phyloP scores from a whole-genome alignment of 805 yeast species.

The Hanseniaspora pseudoguilliermondii region DNA sequence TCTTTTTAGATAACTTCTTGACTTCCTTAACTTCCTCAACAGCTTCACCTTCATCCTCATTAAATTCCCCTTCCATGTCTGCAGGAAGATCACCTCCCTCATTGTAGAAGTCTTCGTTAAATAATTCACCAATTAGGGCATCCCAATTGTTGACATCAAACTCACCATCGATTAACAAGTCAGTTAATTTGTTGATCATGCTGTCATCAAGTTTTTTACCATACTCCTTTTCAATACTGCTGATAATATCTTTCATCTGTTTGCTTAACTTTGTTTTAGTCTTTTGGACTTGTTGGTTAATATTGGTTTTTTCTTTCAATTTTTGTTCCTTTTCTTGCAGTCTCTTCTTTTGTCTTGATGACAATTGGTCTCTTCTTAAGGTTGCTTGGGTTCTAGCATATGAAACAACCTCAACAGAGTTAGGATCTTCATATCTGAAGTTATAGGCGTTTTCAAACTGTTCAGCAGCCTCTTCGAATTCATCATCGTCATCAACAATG shows the following conservation, averaged over 20 bases:
- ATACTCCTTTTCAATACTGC: constrained; percentile 32
- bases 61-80: constrained; percentile 32
- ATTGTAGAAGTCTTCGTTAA: constrained; percentile 72
- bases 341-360: constrained; percentile 70
- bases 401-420: constrained; percentile 78
- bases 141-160: constrained; percentile 91
- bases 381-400: constrained; percentile 94
- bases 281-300: constrained; percentile 54
- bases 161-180: constrained; percentile 74
- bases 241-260: constrained; percentile 54
- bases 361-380: constrained; percentile 63
- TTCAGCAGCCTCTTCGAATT: constrained; percentile 86
- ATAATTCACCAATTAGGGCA: constrained; percentile 64
- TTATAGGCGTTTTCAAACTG: constrained; percentile 84
- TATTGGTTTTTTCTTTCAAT: constrained; percentile 49
- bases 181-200: constrained; percentile 55
- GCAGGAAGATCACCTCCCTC: constrained; percentile 40
- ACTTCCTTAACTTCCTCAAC: constrained; percentile 19
- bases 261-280: constrained; percentile 8
- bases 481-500: constrained; percentile 57
- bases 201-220: constrained; percentile 41
- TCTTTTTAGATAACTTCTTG: constrained; percentile 34
- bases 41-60: constrained; percentile 27
- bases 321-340: constrained; percentile 50
- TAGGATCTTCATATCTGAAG: constrained; percentile 87